A percentile compares a stretch with the other conserved stretches of the same genome.
Conservation (phyloP, 257 asterid genomes). For the Solanum gandarillasii region DNA sequence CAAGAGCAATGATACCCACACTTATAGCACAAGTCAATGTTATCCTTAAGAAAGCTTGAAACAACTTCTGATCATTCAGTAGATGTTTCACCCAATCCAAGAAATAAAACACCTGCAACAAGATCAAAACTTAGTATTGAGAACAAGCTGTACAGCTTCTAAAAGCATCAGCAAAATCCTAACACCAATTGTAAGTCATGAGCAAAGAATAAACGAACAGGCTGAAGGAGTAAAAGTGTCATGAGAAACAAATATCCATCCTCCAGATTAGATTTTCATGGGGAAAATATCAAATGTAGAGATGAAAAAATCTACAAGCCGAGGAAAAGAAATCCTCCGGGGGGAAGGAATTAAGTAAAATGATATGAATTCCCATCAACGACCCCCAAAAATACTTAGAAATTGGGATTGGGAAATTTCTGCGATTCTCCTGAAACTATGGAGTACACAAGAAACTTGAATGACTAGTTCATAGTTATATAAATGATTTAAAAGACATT, state of each 20-base stretch:
- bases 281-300: background rate
- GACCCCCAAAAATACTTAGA: background rate
- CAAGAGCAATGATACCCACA: constrained; percentile 77
- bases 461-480: background rate
- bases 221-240: background rate
- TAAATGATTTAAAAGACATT: background rate
- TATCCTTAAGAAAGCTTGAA: constrained; percentile 75
- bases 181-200: background rate
- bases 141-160: background rate
- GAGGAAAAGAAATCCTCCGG: background rate
- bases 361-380: background rate
- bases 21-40: constrained; percentile 75
- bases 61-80: constrained; percentile 77
- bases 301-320: background rate
- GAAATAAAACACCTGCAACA: constrained; percentile 84
- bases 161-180: background rate
- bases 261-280: background rate
- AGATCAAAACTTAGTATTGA: constrained; percentile 11
- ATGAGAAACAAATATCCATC: background rate
- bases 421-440: background rate
- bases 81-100: constrained; percentile 87
- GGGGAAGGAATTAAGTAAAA: background rate
- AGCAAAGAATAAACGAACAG: background rate
- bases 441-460: background rate
- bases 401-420: background rate